Percentiles rank a stretch among this genome's conserved stretches.
Conservation (phyloP, 2,329 filamentous ascomycete species). For the Aureobasidium mangrovei region DNA sequence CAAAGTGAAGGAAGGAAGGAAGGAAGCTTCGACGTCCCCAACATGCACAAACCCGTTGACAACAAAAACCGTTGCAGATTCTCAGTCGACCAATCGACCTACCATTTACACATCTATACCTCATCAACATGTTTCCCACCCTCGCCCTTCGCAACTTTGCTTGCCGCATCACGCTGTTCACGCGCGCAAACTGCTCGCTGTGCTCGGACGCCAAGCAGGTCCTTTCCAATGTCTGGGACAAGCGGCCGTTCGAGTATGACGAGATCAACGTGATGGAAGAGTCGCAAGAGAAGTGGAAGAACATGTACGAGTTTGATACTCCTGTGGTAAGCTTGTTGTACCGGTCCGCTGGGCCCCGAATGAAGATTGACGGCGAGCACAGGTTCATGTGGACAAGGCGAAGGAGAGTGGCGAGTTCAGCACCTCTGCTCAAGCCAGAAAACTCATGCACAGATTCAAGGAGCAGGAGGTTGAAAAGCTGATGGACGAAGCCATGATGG, state of each 20-base stretch:
- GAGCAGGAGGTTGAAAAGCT: constrained; percentile 55
- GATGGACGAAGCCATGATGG: constrained; percentile 51
- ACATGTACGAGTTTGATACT: constrained; percentile 72
- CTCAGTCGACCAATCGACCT: too few relatives aligned
- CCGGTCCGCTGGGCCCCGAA: constrained; percentile 8
- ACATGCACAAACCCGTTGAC: too few relatives aligned
- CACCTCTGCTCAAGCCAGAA: constrained; percentile 51
- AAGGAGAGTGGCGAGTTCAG: constrained; percentile 42
- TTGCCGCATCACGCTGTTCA: constrained; percentile 64
- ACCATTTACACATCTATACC: background rate
- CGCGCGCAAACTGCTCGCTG: constrained; percentile 60
- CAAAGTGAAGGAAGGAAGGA: too few relatives aligned
- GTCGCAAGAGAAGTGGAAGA: constrained; percentile 56
- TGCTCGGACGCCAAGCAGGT: constrained; percentile 61
- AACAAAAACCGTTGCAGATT: too few relatives aligned
- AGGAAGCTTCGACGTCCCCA: too few relatives aligned
- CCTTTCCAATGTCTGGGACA: constrained; percentile 59
- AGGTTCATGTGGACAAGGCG: constrained; percentile 56
- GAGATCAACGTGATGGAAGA: constrained; percentile 62
- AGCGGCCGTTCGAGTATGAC: constrained; percentile 56
- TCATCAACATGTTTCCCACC: constrained; percentile 7
- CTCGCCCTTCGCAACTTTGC: constrained; percentile 26
- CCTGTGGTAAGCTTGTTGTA: constrained; percentile 53
- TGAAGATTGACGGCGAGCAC: background rate
- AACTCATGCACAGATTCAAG: constrained; percentile 72